Conservation (phyloP, 2,329 filamentous ascomycete species). For the Bipolaris victoriae region DNA sequence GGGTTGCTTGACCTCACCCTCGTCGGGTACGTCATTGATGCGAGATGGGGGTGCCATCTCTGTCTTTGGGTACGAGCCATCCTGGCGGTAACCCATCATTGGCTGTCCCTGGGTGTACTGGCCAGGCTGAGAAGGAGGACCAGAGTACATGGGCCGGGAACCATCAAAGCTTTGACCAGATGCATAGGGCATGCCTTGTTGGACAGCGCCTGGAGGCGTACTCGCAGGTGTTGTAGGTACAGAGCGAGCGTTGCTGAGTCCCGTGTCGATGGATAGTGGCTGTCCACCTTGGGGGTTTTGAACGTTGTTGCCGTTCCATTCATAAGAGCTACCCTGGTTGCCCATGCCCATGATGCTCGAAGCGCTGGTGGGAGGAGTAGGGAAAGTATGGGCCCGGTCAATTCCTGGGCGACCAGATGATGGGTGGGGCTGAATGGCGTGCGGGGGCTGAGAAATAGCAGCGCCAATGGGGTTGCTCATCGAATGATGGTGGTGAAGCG, state of each 20-base stretch:
- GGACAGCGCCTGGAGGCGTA: conserved; percentile 81
- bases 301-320: conserved; percentile 67
- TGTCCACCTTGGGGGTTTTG: conserved; percentile 64
- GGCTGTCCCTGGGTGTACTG: conserved; percentile 70
- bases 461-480: conserved; percentile 66
- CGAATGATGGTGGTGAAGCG: conserved; percentile 73
- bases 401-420: conserved; percentile 66
- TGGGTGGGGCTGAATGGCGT: conserved; percentile 67
- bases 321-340: conserved; percentile 74
- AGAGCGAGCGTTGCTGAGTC: conserved; percentile 77
- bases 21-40: conserved; percentile 65
- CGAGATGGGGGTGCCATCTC: conserved; percentile 86
- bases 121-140: conserved; percentile 68
- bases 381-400: conserved; percentile 89
- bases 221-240: conserved; percentile 91
- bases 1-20: conserved; percentile 67
- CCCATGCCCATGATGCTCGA: conserved; percentile 83
- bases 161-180: conserved; percentile 74
- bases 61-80: conserved; percentile 70
- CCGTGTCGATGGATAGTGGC: conserved; percentile 80
- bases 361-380: conserved; percentile 91
- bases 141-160: conserved; percentile 79
- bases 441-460: conserved; percentile 69
- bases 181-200: conserved; percentile 81
- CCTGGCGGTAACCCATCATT: conserved; percentile 67